These are phyloP conservation scores for Lipomyces yarrowii DNA, from an alignment of 1,139 yeast species.

Conservation along the genomic window DNA sequence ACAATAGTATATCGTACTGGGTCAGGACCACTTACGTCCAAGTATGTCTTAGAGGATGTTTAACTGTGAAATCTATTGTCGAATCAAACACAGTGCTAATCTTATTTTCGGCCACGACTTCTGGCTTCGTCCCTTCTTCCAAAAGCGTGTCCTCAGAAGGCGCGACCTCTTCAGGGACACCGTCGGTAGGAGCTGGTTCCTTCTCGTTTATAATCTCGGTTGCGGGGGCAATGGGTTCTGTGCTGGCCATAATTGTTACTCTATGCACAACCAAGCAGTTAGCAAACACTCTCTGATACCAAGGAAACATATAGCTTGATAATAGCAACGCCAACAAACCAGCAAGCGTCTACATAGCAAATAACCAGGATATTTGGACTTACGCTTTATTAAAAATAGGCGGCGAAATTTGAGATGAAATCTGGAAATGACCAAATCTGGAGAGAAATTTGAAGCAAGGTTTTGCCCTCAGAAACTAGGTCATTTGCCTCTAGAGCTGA, in stretches of 20 bases:
- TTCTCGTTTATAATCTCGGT: constrained; percentile 23
- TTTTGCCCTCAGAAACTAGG: background rate
- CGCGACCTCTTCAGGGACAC: constrained; percentile 5
- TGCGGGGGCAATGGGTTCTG: constrained; percentile 5
- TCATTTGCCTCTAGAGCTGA: no score
- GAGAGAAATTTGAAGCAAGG: background rate
- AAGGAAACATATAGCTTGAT: background rate
- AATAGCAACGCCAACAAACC: background rate
- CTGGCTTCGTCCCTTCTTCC: background rate
- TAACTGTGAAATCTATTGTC: constrained; percentile 70
- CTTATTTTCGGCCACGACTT: constrained; percentile 11
- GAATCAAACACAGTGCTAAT: constrained; percentile 61
- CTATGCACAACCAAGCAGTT: background rate
- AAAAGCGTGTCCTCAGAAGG: background rate
- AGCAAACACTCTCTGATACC: background rate
- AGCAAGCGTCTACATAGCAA: background rate
- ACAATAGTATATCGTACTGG: background rate
- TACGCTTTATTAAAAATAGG: background rate
- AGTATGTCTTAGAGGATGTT: constrained; percentile 88
- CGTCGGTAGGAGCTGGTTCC: constrained; percentile 12
- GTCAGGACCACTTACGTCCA: constrained; percentile 60
- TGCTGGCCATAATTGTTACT: background rate
- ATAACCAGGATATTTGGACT: background rate
- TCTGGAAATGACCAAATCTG: background rate
- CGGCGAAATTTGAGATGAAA: background rate